A percentile compares a stretch with the other conserved stretches of the same genome.
These are phyloP conservation scores for Cladorrhinum sp. DNA, from an alignment of 2,329 filamentous ascomycete species.

Conservation along the genomic window DNA sequence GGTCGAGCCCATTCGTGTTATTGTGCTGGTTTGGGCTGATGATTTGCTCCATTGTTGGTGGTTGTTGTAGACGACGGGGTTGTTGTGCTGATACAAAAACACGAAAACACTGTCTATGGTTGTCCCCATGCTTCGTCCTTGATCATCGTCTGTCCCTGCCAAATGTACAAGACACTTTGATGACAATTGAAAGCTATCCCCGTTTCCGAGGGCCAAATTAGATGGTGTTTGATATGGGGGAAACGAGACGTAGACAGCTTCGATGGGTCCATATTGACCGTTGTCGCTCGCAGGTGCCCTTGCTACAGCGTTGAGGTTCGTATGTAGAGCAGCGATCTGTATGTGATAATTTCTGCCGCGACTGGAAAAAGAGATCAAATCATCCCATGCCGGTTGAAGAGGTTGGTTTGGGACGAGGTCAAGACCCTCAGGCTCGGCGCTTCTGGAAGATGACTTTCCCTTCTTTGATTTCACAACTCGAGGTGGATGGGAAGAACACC, in stretches of 20 bases:
- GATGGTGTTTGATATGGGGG: slow-evolving; percentile 40
- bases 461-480: slow-evolving; percentile 43
- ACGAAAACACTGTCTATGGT: slow-evolving; percentile 43
- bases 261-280: slow-evolving; percentile 14
- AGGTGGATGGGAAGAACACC: slow-evolving; percentile 56
- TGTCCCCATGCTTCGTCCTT: slow-evolving; percentile 24
- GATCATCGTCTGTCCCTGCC: slow-evolving; percentile 31
- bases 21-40: slow-evolving; percentile 33
- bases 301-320: slow-evolving; percentile 37
- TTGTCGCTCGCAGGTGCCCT: slow-evolving; percentile 15
- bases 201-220: slow-evolving; percentile 34
- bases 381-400: slow-evolving; percentile 50
- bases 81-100: slow-evolving; percentile 53
- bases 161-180: slow-evolving; percentile 46
- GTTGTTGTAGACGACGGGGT: slow-evolving; percentile 35
- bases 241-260: slow-evolving; percentile 38
- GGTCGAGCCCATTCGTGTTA: slow-evolving; percentile 44
- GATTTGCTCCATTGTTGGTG: slow-evolving; percentile 38
- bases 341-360: slow-evolving; percentile 38
- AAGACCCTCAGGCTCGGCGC: slow-evolving; percentile 21
- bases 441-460: slow-evolving; percentile 23
- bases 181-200: slow-evolving; percentile 40
- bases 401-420: slow-evolving; percentile 39
- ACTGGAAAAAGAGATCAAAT: slow-evolving; percentile 42
- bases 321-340: slow-evolving; percentile 46